Percentiles rank a stretch among this genome's conserved stretches.
Conservation (phyloP, 140 eudicot genomes). For the Erigeron philadelphicus region DNA sequence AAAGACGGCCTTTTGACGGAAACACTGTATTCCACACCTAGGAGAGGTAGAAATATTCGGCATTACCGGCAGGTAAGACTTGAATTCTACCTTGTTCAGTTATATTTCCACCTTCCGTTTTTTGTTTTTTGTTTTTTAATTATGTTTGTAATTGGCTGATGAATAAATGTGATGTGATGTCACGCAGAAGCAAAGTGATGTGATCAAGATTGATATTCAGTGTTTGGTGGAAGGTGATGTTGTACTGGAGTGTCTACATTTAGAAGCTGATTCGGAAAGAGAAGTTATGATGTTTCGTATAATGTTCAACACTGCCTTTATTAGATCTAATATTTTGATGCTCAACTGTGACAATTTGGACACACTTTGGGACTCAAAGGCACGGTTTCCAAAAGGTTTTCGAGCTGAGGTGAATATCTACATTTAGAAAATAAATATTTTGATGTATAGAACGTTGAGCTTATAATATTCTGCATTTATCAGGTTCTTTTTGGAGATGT, state of each 20-base stretch:
- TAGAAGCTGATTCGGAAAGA: slow-evolving; percentile 85
- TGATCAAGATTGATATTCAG: slow-evolving; percentile 86
- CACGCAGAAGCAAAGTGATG: slow-evolving; percentile 87
- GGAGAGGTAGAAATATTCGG: slow-evolving; percentile 71
- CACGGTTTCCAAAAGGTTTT: slow-evolving; percentile 81
- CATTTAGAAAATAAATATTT: not conserved
- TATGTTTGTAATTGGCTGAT: slow-evolving; percentile 5
- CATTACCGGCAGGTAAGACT: slow-evolving; percentile 68
- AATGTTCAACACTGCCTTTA: slow-evolving; percentile 94
- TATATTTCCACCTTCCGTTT: not conserved
- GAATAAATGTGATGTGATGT: not conserved
- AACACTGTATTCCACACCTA: slow-evolving; percentile 71
- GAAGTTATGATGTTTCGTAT: slow-evolving; percentile 97
- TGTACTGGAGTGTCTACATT: slow-evolving; percentile 89
- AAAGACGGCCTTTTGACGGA: slow-evolving; percentile 82
- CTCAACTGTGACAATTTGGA: slow-evolving; percentile 83
- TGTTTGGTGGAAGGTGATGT: slow-evolving; percentile 99
- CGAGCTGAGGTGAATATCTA: slow-evolving; percentile 72
- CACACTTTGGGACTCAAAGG: slow-evolving; percentile 90
- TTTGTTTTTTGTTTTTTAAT: too few species aligned
- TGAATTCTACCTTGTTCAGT: not conserved
- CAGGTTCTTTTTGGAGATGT: slow-evolving; percentile 92
- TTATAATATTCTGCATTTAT: slow-evolving; percentile 13
- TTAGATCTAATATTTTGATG: slow-evolving; percentile 83
- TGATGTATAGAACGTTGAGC: not conserved